Percentiles rank a stretch among this genome's conserved stretches.
phyloP scores from a whole-genome alignment of 345 rosid genomes.

The Odontarrhena argentea region DNA sequence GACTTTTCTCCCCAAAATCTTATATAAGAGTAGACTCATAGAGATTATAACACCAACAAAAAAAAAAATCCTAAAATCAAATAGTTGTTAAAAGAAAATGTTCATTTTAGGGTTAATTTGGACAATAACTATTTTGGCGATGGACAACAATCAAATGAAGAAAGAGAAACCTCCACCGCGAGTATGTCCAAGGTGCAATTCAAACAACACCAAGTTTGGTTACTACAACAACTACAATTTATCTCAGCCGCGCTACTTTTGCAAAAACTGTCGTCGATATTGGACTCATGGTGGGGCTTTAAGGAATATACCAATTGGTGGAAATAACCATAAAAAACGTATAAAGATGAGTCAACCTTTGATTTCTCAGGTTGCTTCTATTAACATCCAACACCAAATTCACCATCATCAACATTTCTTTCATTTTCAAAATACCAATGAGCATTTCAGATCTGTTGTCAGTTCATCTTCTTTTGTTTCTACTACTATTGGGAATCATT shows the following conservation, averaged over 20 bases:
- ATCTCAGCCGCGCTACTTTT: constrained; percentile 34
- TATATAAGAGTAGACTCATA: constrained; percentile 6
- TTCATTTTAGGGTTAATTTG: not conserved
- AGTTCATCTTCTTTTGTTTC: not conserved
- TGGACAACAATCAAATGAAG: constrained; percentile 2
- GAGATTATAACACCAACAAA: not conserved
- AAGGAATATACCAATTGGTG: constrained; percentile 37
- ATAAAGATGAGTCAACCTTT: not conserved
- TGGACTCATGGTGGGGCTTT: constrained; percentile 41
- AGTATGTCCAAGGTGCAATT: constrained; percentile 36
- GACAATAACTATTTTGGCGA: not conserved
- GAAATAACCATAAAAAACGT: constrained; percentile 28
- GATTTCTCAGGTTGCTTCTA: not conserved
- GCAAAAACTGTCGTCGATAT: constrained; percentile 36
- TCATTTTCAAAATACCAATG: constrained; percentile 24
- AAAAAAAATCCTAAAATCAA: constrained; percentile 8
- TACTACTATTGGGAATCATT: constrained; percentile 1
- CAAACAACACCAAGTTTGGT: constrained; percentile 34
- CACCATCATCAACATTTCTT: constrained; percentile 4
- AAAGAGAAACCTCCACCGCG: constrained; percentile 28
- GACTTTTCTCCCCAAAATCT: constrained; percentile 9
- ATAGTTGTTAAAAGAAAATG: constrained; percentile 11
- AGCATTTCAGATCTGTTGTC: constrained; percentile 1
- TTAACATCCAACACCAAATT: constrained; percentile 10
- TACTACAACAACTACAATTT: constrained; percentile 37